Base-by-base conservation (phyloP, 345 rosid species). In the Hibiscus syriacus region DNA sequence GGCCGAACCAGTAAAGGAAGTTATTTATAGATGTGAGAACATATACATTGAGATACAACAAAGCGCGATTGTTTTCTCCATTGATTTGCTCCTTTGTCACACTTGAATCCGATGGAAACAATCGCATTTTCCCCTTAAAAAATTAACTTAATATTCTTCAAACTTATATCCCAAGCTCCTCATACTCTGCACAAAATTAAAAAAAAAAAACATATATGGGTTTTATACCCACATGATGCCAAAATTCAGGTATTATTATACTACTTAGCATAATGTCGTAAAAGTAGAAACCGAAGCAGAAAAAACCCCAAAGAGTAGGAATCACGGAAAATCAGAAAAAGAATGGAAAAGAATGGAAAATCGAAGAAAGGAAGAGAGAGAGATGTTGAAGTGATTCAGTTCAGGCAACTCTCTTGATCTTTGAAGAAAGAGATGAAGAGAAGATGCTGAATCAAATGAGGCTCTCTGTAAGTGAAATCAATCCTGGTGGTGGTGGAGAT, bases 1-100 rank as follows among this genome's bases (percentile, higher is more conserved):
- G 90, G 14, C 98, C 97, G 2, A 90, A 79, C 90, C 90, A 86
- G 76, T 87, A 93, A 69, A 88, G 87, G 73, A 90, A 90, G 82
- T 90, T 81, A 80, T 93, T 93, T 68, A 90, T 76, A 49, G 97
- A 67, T n/a, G n/a, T n/a, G n/a, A n/a, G n/a, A n/a, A n/a, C n/a
- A n/a, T n/a, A n/a, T n/a, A n/a, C n/a, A n/a, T 90, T 93, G 56
- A 92, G 93, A 82, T 83, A 88, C 49, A 92, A 73, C 19, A 77
- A 74, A 3, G 81, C 59, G 16, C 68, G 66, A 70, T 36, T 74
- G 62, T 78, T 56, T 63, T 77, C 83, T 38, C 67, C 78, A 49
- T 65, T 70, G 54, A 65, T 75, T 53, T 82, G 85, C 72, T 76
- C 88, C 83, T 70, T 85, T 2, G 81, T 79, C 65, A 64, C 78